These are phyloP conservation scores for Apiotrichum brassicae DNA, from an alignment of 1,284 basidiomycete species.

Conservation along the genomic window DNA sequence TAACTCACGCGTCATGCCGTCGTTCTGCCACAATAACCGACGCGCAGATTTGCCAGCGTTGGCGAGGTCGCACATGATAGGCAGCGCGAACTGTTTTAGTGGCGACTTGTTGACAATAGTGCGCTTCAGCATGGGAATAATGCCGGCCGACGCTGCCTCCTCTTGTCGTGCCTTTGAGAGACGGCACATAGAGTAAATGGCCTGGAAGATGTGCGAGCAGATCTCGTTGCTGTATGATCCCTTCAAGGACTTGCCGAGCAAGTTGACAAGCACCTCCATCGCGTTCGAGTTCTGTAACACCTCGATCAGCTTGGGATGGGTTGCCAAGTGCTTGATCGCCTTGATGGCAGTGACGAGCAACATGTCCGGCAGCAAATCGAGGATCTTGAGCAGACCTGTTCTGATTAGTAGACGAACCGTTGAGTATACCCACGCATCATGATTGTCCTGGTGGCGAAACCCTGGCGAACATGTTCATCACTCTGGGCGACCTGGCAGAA, in stretches of 20 bases:
- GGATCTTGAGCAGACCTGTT: slow-evolving; percentile 72
- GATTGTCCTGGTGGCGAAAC: slow-evolving; percentile 80
- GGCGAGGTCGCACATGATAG: slow-evolving; percentile 90
- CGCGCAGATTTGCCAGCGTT: slow-evolving; percentile 87
- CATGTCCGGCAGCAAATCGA: slow-evolving; percentile 72
- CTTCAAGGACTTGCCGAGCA: slow-evolving; percentile 72
- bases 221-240: slow-evolving; percentile 82
- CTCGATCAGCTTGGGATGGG: slow-evolving; percentile 81
- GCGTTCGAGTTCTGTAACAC: slow-evolving; percentile 93
- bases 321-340: slow-evolving; percentile 91
- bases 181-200: slow-evolving; percentile 89
- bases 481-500: slow-evolving; percentile 94
- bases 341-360: slow-evolving; percentile 84
- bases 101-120: slow-evolving; percentile 83
- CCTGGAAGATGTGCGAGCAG: slow-evolving; percentile 74
- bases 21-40: slow-evolving; percentile 78
- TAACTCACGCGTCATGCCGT: slow-evolving; percentile 56
- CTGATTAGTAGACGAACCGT: background rate
- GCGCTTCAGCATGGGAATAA: slow-evolving; percentile 81
- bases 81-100: slow-evolving; percentile 91
- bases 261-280: slow-evolving; percentile 77
- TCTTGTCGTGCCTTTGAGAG: slow-evolving; percentile 90
- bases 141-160: slow-evolving; percentile 90
- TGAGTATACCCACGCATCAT: slow-evolving; percentile 59
- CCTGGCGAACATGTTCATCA: slow-evolving; percentile 84